Base-by-base conservation (phyloP, 2,329 filamentous ascomycete genomes). In the Fusarium sp. region DNA sequence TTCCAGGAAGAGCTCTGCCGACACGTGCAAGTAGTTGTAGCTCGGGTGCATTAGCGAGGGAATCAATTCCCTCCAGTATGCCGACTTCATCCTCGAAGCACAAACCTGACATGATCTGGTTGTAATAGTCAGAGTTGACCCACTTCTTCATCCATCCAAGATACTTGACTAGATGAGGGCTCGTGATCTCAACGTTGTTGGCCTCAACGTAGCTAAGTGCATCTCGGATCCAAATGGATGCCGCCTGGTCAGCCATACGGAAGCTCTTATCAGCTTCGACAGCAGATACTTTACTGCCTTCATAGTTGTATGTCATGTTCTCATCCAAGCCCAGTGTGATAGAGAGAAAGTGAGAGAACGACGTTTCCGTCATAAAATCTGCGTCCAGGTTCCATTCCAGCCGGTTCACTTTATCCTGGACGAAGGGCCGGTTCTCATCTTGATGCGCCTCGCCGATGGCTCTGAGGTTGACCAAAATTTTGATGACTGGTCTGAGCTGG, bases 81-180 rank as follows among this genome's bases (percentile, higher is more conserved):
- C 9, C 10, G 6, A 59, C 53, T 17, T 62, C 59, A 5, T 62
- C 59, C 15, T 62, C 35, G 1, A 47, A 22, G 9, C 42, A 12
- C 18, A 62, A 27, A 1, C 35, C 59, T 41, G 59, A 59, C 59
- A 62, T 59, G 22, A 62, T 62, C 5, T 47, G 9, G 22, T 33
- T 33, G 42, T 59, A 47, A 33, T 62, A 59, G 7, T 62, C 29
- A 36, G 59, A 62, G 9, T 25, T 20, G 7, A 59, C 14, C 59
- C 59, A 62, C 29, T 59, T 62, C 31, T 59, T 59, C 53, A 62
- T 62, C 59, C 59, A 62, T 47, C 22, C 35, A 31, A 62, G 44
- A 46, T 62, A 62, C 35, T 62, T 62, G 53, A 47, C 27, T 5
- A 62, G 42, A 29, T 62, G 59, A 41, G 59, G 42, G 18, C 59